Evolutionary conservation across 139 green algal genomes (phyloP), one percentile per base, ranked within the genome.

Genomic region (Tetratostichococcus sp.): DNA sequence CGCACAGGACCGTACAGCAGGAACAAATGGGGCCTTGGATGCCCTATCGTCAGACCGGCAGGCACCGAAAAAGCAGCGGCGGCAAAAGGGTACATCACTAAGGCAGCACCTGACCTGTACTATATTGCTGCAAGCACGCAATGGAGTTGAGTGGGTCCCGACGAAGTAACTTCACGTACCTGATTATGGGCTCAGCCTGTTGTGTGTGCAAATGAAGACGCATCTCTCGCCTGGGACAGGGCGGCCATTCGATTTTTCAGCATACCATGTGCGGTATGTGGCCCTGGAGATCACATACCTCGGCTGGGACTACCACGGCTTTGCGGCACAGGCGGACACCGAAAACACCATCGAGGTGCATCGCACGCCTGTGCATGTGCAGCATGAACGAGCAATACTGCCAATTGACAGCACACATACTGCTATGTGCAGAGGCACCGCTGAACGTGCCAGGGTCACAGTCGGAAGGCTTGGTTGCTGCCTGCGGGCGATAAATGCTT

Each of bases 231-330:
- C 19, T 22, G 1, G 32, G 35, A 33, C 59, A 71, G 72, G 35
- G 0, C 70, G 72, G 30, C 43, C 59, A 0, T 77, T 81, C 43
- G 22, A 62, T 25, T 68, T 81, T 35, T 30, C 71, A 8, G 31
- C 70, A 25, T 82, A 78, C 43, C 72, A 73, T 28, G 21, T 39
- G 43, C 86, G 92, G 5, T 88, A 87, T 68, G 87, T 97, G 30
- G 93, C 90, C 0, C 81, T 98, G 70, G 83, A 96, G 70, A 39
- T 97, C 35, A 80, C 90, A 39, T 98, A 98, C 68, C 34, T 93
- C 0, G 93, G 93, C 2, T 87, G 85, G 80, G 33, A 73, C 25
- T 95, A 94, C 69, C 82, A 88, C 31, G 93, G 93, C 32, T 95
- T 97, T 86, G 90, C 93, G 26, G 74, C 79, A 22, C 92, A 97